These are phyloP conservation scores for Globisporangium uncinulatum DNA, from an alignment of 352 stramenopile species.

Conservation along the genomic window DNA sequence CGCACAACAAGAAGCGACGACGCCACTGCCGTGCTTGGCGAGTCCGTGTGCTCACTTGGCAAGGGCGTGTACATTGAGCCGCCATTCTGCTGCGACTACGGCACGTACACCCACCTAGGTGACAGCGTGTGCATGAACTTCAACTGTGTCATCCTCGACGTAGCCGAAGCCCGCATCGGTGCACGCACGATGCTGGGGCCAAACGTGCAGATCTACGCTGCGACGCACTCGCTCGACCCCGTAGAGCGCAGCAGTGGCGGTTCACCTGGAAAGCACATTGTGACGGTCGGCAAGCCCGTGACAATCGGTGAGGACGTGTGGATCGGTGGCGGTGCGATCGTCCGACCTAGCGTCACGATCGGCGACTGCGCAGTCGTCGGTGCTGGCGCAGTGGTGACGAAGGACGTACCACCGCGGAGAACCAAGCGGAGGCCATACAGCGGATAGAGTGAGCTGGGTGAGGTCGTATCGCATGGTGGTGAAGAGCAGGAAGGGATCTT, in stretches of 20 bases:
- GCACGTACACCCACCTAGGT: slow-evolving; percentile 67
- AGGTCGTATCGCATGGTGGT: too few species aligned
- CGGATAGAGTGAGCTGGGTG: slow-evolving; percentile 20
- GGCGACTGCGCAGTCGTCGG: slow-evolving; percentile 52
- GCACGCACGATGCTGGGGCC: slow-evolving; percentile 64
- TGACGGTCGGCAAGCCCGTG: slow-evolving; percentile 39
- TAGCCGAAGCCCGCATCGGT: slow-evolving; percentile 69
- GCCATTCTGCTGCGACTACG: slow-evolving; percentile 87
- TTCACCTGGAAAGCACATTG: slow-evolving; percentile 39
- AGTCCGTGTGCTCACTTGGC: slow-evolving; percentile 39
- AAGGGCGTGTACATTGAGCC: slow-evolving; percentile 52
- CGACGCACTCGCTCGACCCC: slow-evolving; percentile 62
- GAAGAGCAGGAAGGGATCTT: too few species aligned
- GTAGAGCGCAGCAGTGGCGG: slow-evolving; percentile 24
- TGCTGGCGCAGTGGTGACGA: slow-evolving; percentile 74
- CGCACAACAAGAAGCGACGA: slow-evolving; percentile 23
- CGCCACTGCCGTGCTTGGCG: slow-evolving; percentile 17
- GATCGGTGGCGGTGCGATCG: slow-evolving; percentile 71
- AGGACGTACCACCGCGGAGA: slow-evolving; percentile 60
- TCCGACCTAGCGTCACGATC: slow-evolving; percentile 65
- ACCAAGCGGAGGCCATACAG: slow-evolving; percentile 73
- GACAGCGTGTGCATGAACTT: slow-evolving; percentile 85
- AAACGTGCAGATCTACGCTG: slow-evolving; percentile 71
- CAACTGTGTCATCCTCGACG: slow-evolving; percentile 82
- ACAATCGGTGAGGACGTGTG: slow-evolving; percentile 81